Evolutionary conservation across 2,329 filamentous ascomycete genomes (phyloP).

Genomic region (Cytospora leucostoma): DNA sequence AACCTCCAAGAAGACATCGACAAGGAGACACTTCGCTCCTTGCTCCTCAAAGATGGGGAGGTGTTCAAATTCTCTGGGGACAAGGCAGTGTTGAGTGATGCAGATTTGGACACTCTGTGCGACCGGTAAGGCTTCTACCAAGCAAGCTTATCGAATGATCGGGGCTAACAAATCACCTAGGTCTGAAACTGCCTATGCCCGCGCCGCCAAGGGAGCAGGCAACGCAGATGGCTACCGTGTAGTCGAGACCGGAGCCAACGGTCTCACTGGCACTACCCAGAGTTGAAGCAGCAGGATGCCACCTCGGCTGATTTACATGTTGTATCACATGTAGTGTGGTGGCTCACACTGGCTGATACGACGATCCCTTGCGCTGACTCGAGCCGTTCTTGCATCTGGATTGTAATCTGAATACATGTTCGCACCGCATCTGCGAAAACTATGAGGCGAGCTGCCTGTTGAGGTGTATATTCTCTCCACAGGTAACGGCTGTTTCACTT

Average conservation of each 20-base stretch:
- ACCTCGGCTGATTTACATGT: background rate
- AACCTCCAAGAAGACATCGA: conserved; percentile 56
- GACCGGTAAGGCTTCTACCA: conserved; percentile 56
- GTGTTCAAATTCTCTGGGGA: conserved; percentile 61
- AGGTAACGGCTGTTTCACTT: background rate
- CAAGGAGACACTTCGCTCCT: conserved; percentile 60
- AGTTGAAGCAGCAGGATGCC: background rate
- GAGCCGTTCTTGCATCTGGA: background rate
- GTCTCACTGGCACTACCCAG: conserved; percentile 40
- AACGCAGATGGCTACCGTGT: conserved; percentile 71
- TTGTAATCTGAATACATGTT: background rate
- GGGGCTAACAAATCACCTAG: conserved; percentile 32
- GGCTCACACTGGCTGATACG: background rate
- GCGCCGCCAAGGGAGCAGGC: conserved; percentile 77
- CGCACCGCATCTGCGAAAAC: background rate
- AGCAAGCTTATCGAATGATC: background rate
- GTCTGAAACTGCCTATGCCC: conserved; percentile 62
- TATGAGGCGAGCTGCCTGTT: background rate
- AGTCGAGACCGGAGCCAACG: conserved; percentile 71
- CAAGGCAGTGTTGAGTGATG: conserved; percentile 69
- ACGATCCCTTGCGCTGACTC: no score
- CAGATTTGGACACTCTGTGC: conserved; percentile 75
- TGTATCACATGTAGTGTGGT: background rate
- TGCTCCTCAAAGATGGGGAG: conserved; percentile 72
- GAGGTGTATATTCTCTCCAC: background rate